Percentiles rank a stretch among this genome's conserved stretches.
Evolutionary conservation across 2,329 filamentous ascomycete species (phyloP).

Genomic region (Aureobasidium sp.): DNA sequence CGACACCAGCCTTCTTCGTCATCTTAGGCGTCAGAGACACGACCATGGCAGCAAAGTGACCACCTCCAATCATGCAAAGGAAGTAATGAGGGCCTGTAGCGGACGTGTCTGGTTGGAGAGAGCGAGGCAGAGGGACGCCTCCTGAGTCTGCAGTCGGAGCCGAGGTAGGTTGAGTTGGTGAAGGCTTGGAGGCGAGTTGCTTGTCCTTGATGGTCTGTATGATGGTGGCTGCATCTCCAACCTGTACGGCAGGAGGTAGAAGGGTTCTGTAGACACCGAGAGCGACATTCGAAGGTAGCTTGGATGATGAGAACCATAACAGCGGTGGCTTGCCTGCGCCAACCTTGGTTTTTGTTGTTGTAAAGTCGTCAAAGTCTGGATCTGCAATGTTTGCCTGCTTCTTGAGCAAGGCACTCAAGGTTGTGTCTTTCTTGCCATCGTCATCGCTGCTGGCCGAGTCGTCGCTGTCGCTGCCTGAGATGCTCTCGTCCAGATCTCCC

Average conservation of each 20-base stretch:
- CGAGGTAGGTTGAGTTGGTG: conserved; percentile 34
- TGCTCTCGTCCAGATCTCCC: conserved; percentile 77
- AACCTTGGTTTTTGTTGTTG: conserved; percentile 36
- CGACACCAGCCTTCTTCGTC: conserved; percentile 59
- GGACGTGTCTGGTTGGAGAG: conserved; percentile 33
- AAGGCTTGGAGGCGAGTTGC: conserved; percentile 58
- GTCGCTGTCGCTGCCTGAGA: conserved; percentile 72
- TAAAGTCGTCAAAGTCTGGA: conserved; percentile 38
- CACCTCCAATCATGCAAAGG: conserved; percentile 96
- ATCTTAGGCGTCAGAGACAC: conserved; percentile 78
- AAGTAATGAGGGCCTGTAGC: conserved; percentile 79
- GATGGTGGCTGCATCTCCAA: conserved; percentile 48
- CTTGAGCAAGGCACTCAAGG: conserved; percentile 67
- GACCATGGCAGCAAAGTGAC: conserved; percentile 95
- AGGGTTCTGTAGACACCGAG: conserved; percentile 81
- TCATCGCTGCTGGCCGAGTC: conserved; percentile 59
- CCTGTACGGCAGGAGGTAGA: conserved; percentile 63
- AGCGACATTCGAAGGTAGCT: conserved; percentile 67
- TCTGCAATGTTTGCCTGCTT: conserved; percentile 69
- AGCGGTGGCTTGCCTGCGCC: conserved; percentile 62
- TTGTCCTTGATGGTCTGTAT: conserved; percentile 64
- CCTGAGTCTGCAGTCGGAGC: conserved; percentile 41
- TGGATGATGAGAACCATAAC: conserved; percentile 74
- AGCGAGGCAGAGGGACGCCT: conserved; percentile 45
- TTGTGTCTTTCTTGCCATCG: conserved; percentile 54